Evolutionary conservation across 2,329 filamentous ascomycete genomes (phyloP).

Genomic region (Capronia americana): DNA sequence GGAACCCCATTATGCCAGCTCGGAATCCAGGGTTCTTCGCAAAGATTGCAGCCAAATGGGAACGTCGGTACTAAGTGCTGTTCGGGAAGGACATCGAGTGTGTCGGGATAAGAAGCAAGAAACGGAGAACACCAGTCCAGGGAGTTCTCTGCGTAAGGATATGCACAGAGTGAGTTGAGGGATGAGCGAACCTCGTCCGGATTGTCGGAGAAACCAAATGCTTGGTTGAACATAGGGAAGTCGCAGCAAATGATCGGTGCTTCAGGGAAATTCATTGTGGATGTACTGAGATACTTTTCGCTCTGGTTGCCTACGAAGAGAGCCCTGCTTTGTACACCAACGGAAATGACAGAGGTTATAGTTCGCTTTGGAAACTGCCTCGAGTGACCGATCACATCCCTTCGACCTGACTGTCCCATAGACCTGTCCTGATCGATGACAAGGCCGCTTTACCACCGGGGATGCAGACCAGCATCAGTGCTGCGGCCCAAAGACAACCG

Average conservation of each 20-base stretch:
- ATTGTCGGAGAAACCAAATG: not conserved
- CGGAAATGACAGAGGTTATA: not conserved
- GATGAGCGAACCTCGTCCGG: not conserved
- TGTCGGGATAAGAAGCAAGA: not conserved
- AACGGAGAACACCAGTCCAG: not conserved
- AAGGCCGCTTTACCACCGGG: constrained; percentile 3
- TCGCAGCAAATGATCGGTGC: not conserved
- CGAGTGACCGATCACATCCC: constrained; percentile 9
- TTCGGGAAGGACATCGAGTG: not conserved
- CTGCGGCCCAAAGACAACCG: constrained; percentile 16
- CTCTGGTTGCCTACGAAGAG: not conserved
- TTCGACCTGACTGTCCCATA: not conserved
- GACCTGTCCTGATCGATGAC: not conserved
- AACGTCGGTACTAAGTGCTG: not conserved
- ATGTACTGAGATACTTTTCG: not conserved
- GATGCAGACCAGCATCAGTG: constrained; percentile 3
- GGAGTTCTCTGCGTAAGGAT: not conserved
- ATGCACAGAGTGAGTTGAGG: not conserved
- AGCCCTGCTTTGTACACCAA: not conserved
- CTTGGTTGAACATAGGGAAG: not conserved
- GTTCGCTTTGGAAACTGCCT: not conserved
- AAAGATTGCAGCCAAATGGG: not conserved
- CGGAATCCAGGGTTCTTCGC: not conserved
- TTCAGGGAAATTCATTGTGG: constrained; percentile 3
- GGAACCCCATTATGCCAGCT: not conserved